Percentiles rank a stretch among this genome's conserved stretches.
phyloP scores from a whole-genome alignment of 139 green algal species.

The Micractinium sp. region DNA sequence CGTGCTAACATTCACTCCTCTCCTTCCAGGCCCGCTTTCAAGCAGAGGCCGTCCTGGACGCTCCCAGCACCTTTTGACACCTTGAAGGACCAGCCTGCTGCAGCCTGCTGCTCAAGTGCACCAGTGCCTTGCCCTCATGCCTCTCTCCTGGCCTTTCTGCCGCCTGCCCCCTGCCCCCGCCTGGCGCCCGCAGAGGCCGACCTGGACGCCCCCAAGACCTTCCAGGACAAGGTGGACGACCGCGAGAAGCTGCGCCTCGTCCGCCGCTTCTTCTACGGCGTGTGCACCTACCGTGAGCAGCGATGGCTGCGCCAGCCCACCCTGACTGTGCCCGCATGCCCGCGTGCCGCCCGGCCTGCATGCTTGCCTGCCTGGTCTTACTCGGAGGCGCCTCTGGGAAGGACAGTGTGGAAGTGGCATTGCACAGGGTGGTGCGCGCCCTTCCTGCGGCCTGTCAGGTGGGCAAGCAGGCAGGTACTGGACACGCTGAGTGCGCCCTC shows the following conservation, averaged over 20 bases:
- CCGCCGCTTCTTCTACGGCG: constrained; percentile 59
- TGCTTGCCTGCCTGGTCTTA: too few species aligned
- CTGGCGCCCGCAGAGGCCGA: constrained; percentile 41
- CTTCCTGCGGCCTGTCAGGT: background rate
- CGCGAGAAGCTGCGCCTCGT: constrained; percentile 59
- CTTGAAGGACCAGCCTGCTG: too few species aligned
- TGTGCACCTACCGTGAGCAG: constrained; percentile 47
- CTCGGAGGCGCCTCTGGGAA: too few species aligned
- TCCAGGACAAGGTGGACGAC: constrained; percentile 54
- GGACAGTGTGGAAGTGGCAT: background rate
- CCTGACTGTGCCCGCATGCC: too few species aligned
- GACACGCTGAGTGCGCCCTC: background rate
- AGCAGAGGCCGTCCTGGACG: background rate
- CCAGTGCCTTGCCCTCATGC: background rate
- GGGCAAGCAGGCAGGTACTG: background rate
- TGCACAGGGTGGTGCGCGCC: background rate
- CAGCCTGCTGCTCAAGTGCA: too few species aligned
- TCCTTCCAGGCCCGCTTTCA: too few species aligned
- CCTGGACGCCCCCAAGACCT: constrained; percentile 53
- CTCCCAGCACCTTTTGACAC: background rate
- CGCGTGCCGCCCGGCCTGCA: too few species aligned
- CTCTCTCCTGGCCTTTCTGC: background rate
- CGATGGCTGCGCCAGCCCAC: background rate
- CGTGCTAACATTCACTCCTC: too few species aligned
- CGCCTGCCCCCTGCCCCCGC: background rate